These are phyloP conservation scores for Lasiosphaeria ovina DNA, from an alignment of 495 filamentous ascomycete species.

Conservation along the genomic window DNA sequence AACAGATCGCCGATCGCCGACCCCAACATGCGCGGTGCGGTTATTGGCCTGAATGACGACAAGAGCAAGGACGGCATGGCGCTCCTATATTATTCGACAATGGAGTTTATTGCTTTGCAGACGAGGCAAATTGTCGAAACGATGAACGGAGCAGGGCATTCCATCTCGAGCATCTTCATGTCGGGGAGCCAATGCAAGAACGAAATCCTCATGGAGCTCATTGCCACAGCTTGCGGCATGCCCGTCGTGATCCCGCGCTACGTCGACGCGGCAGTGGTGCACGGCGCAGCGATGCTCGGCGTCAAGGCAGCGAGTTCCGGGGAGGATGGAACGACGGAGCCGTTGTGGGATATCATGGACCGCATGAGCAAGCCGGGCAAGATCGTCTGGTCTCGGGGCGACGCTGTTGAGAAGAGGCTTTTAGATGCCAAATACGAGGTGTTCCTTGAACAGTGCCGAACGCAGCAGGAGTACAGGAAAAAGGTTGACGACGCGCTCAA, in stretches of 20 bases:
- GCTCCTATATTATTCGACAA: slow-evolving; percentile 85
- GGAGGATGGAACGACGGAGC: slow-evolving; percentile 73
- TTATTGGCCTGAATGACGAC: slow-evolving; percentile 82
- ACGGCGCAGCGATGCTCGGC: slow-evolving; percentile 95
- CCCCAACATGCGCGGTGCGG: slow-evolving; percentile 82
- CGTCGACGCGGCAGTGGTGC: slow-evolving; percentile 91
- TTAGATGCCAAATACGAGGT: slow-evolving; percentile 82
- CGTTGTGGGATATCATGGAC: slow-evolving; percentile 95
- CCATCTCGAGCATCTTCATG: slow-evolving; percentile 93
- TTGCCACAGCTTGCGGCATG: slow-evolving; percentile 86
- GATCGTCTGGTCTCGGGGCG: slow-evolving; percentile 67
- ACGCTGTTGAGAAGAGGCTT: slow-evolving; percentile 72
- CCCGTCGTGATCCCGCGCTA: slow-evolving; percentile 90
- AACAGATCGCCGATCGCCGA: slow-evolving; percentile 94
- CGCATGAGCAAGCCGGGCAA: slow-evolving; percentile 93
- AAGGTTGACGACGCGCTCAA: slow-evolving; percentile 62
- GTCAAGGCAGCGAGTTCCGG: slow-evolving; percentile 87
- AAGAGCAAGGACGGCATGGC: slow-evolving; percentile 81
- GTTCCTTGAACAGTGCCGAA: slow-evolving; percentile 74
- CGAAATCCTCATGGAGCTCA: slow-evolving; percentile 81
- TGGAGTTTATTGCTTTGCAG: slow-evolving; percentile 97
- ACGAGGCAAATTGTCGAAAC: slow-evolving; percentile 91
- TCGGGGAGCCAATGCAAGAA: slow-evolving; percentile 97
- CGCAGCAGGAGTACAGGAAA: slow-evolving; percentile 69
- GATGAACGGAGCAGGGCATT: slow-evolving; percentile 84